Evolutionary conservation across 441 rosid genomes (phyloP), one percentile per base, ranked within the genome.

Genomic region (Gossypium lobatum): DNA sequence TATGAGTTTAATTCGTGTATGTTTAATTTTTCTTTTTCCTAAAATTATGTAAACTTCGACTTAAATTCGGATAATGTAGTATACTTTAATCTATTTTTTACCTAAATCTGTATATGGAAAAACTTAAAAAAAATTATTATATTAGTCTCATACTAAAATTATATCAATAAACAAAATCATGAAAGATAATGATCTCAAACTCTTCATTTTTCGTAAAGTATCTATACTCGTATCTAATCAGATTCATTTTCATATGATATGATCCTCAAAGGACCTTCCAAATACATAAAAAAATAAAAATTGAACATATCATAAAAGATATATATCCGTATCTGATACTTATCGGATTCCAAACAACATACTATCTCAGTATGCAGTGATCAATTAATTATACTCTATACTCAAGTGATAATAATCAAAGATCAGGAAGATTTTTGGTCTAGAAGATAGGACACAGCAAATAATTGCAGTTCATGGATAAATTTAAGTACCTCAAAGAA

Each of bases 401-500:
- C 16, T 6, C 53, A 3, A 31, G 37, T 48, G 53, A 13, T 13
- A 13, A 48, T 31, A n/a, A 28, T 4, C 16, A 25, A 59, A 59
- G 64, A 26, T 28, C 28, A 37, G 11, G 25, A 10, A 37, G 6
- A 37, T 4, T 3, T 59, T 13, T 4, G 37, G 6, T 50, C n/a
- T 7, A 26, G 67, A 31, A 64, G 7, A 10, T 50, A 57, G n/a
- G 18, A 21, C 14, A 25, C 26, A 52, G 4, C n/a, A 39, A 28
- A 48, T 3, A 63, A 25, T 16, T 54, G 17, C 2, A 6, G 34
- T 50, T 42, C 1, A 28, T 28, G 6, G 9, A 31, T 28, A 55
- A 23, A 64, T 7, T 11, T 26, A 26, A 37, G 76, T 78, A 93
- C 98, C 90, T 88, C 61, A 37, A 60, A 70, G 62, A 57, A 70